phyloP scores from a whole-genome alignment of 164 flowering plant genomes.

The Umbilicus rupestris region DNA sequence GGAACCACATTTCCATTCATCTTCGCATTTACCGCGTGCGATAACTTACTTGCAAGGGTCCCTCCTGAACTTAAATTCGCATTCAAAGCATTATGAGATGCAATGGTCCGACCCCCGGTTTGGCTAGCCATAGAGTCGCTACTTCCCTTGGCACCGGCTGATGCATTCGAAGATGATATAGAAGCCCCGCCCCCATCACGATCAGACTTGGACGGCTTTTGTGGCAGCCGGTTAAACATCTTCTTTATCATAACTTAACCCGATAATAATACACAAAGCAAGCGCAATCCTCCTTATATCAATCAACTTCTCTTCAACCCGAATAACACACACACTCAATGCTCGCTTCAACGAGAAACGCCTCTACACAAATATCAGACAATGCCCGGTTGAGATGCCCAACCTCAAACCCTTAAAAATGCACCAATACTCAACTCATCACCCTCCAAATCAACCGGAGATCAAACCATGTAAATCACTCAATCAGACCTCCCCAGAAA shows the following conservation, averaged over 20 bases:
- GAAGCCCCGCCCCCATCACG: constrained; percentile 25
- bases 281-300: constrained; percentile 6
- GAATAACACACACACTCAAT: neutral
- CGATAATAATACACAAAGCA: constrained; percentile 6
- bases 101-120: constrained; percentile 14
- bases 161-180: constrained; percentile 19
- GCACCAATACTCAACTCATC: neutral
- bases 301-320: constrained; percentile 1
- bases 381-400: neutral
- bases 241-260: constrained; percentile 31
- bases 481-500: neutral
- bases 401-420: neutral
- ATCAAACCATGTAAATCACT: neutral
- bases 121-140: constrained; percentile 14
- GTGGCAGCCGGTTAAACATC: constrained; percentile 30
- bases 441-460: neutral
- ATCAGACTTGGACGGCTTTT: constrained; percentile 32
- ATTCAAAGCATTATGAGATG: constrained; percentile 15
- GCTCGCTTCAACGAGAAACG: neutral
- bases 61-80: constrained; percentile 16
- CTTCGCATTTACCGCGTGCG: constrained; percentile 26
- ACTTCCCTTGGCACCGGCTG: constrained; percentile 20
- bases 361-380: neutral
- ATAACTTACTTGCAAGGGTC: constrained; percentile 22
- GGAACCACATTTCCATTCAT: constrained; percentile 24